Evolutionary conservation across 192 early-diverging fungal genomes (phyloP).

Genomic region (Rhizophagus prolifer): DNA sequence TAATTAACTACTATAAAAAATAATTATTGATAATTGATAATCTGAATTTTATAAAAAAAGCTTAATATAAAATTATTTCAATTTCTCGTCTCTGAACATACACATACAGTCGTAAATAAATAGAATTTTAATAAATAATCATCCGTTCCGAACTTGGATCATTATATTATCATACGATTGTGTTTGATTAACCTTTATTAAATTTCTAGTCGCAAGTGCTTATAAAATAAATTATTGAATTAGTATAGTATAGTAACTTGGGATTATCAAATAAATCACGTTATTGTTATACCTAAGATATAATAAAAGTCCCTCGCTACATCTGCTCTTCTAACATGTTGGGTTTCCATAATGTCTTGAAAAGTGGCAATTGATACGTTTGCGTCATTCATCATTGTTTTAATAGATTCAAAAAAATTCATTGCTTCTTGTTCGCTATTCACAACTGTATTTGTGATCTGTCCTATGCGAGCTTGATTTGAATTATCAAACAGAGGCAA

Average conservation of each 20-base stretch:
- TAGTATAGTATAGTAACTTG: no score
- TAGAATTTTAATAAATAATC: not conserved
- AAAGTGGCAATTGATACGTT: not conserved
- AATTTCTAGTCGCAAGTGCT: conserved; percentile 3
- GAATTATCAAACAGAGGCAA: not conserved
- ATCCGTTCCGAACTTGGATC: not conserved
- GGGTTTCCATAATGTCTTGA: conserved; percentile 15
- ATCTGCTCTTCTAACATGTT: not conserved
- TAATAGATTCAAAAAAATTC: conserved; percentile 3
- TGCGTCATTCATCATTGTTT: not conserved
- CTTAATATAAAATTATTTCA: no score
- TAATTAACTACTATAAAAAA: no score
- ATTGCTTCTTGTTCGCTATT: conserved; percentile 14
- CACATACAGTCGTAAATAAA: no score
- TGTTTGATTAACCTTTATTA: conserved; percentile 16
- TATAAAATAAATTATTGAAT: not conserved
- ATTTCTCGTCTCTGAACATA: no score
- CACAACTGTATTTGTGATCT: not conserved
- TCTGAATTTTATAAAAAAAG: no score
- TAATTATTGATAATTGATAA: no score
- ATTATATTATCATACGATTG: not conserved
- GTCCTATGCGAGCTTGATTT: not conserved
- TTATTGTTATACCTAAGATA: conserved; percentile 17
- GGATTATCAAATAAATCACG: not conserved
- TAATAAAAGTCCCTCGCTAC: conserved; percentile 3